Evolutionary conservation across 257 asterid species (phyloP).

Genomic region (Ehretia macrophylla): DNA sequence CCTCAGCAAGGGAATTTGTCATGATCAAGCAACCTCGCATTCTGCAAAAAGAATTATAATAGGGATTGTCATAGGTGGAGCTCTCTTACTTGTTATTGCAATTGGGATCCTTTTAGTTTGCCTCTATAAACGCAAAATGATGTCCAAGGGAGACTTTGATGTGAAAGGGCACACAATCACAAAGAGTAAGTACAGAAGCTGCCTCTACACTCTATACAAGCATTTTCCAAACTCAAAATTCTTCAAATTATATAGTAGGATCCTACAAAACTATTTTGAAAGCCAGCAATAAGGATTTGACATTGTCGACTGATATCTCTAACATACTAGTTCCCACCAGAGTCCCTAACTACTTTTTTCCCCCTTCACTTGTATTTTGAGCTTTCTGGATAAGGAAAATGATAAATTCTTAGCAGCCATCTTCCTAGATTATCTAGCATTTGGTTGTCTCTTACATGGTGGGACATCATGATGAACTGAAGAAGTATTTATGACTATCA

Average conservation of each 20-base stretch:
- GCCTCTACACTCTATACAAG: background rate
- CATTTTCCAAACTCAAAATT: no score
- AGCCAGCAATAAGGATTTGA: no score
- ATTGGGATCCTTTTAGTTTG: constrained; percentile 33
- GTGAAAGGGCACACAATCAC: constrained; percentile 49
- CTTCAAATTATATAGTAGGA: no score
- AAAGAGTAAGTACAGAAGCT: constrained; percentile 49
- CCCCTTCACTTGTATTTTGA: no score
- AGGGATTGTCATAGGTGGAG: constrained; percentile 46
- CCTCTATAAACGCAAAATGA: constrained; percentile 33
- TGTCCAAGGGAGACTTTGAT: constrained; percentile 20
- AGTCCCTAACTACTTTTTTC: no score
- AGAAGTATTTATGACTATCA: no score
- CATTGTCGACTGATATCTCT: background rate
- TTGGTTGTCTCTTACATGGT: no score
- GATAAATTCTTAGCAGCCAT: background rate
- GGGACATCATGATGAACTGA: no score
- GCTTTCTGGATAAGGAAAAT: no score
- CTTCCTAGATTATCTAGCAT: background rate
- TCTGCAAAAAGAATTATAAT: constrained; percentile 32
- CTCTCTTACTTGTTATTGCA: constrained; percentile 31
- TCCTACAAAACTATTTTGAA: no score
- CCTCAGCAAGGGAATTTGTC: constrained; percentile 48
- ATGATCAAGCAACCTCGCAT: constrained; percentile 27
- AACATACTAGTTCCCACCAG: no score